phyloP scores from a whole-genome alignment of 352 stramenopile species.

The Pythium chondricola region DNA sequence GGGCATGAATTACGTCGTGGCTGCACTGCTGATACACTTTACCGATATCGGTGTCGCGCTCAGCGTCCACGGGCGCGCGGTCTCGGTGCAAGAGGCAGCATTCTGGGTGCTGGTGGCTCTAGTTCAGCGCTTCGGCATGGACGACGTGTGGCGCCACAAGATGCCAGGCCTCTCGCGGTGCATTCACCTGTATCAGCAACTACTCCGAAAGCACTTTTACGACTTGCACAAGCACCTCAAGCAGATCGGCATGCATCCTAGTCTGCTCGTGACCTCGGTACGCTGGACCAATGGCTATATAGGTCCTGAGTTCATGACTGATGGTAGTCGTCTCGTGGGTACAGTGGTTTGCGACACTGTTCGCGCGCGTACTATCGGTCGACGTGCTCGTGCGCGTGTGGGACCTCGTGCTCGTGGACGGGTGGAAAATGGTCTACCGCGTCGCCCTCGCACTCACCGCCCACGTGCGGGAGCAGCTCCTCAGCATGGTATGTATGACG shows the following conservation, averaged over 20 bases:
- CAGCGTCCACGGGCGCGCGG: background rate
- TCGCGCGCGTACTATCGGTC: conserved; percentile 47
- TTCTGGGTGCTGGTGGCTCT: conserved; percentile 63
- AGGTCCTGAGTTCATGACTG: too few species aligned
- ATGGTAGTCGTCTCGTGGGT: too few species aligned
- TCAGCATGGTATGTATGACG: conserved; percentile 36
- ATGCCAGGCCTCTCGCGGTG: conserved; percentile 72
- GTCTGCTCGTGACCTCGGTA: conserved; percentile 73
- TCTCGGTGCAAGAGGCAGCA: conserved; percentile 33
- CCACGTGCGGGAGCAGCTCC: conserved; percentile 43
- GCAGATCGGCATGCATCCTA: conserved; percentile 79
- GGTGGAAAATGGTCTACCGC: conserved; percentile 72
- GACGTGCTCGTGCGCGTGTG: conserved; percentile 51
- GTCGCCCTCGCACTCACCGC: conserved; percentile 60
- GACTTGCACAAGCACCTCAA: conserved; percentile 55
- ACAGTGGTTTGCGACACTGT: conserved; percentile 87
- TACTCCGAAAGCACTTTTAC: conserved; percentile 60
- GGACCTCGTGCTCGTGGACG: conserved; percentile 71
- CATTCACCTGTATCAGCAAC: conserved; percentile 75
- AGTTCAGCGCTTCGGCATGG: conserved; percentile 49
- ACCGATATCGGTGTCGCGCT: conserved; percentile 24
- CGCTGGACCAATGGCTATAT: background rate
- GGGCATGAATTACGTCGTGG: conserved; percentile 86
- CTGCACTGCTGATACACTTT: conserved; percentile 44
- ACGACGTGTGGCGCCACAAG: conserved; percentile 62